Evolutionary conservation across 2,329 filamentous ascomycete species (phyloP), one percentile per base, ranked within the genome.

Genomic region (Ceratocystis papillata): DNA sequence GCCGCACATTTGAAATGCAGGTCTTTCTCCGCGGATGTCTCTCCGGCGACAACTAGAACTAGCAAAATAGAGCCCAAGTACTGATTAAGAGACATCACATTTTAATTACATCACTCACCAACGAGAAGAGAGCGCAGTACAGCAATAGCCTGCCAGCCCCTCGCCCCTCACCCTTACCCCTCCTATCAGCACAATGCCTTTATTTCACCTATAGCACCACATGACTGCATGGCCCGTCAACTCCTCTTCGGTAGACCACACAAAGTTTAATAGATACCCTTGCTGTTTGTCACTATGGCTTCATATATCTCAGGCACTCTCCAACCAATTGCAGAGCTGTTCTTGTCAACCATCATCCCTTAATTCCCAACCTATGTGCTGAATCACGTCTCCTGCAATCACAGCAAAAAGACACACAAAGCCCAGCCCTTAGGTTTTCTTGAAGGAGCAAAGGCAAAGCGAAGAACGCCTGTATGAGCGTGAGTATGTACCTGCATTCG

Each of bases 401-500:
- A 1, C 28, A 17, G 15, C 30, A 17, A 59, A 25, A 59, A n/a
- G 25, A 59, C 22, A 25, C 6, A 30, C 55, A 15, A 5, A 20
- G 15, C 53, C 12, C 10, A 5, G 37, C 37, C 8, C 12, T 15
- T 41, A 8, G 30, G 15, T 33, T 57, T 57, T 3, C 12, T 37
- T 30, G 25, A 8, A 15, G 8, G 55, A n/a, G 7, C 8, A 20
- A 59, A 17, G 25, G 28, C 5, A 20, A 22, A 17, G 30, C 15
- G 3, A 30, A 25, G 55, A n/a, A 30, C 7, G 12, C 20, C 3
- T 22, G 7, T 48, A 15, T 22, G 12, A 15, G 55, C 28, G 28
- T 37, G 55, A 30, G 55, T 59, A 20, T 28, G 55, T 59, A 33
- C 55, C 55, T 59, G 55, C 55, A 59, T 59, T 15, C 28, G 17